Evolutionary conservation across 192 early-diverging fungal genomes (phyloP).

Genomic region (Powellomyces hirtus): DNA sequence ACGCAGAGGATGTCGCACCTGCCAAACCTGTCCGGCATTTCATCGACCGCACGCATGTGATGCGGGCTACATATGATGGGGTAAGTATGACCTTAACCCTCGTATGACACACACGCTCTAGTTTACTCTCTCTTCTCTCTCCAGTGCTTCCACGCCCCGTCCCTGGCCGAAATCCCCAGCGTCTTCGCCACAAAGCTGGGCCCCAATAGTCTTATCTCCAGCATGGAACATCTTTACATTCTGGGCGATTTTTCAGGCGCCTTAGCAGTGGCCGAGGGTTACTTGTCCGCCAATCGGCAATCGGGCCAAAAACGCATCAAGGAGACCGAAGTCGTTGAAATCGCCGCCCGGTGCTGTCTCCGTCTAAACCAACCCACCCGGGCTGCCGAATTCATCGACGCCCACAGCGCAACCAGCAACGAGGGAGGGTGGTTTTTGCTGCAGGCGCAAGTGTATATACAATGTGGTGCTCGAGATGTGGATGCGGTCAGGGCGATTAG

Average conservation of each 20-base stretch:
- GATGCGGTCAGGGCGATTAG: not conserved
- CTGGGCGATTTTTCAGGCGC: not conserved
- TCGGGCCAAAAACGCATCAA: not conserved
- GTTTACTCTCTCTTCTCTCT: not conserved
- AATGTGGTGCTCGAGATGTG: not conserved
- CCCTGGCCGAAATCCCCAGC: not conserved
- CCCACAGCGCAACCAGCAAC: not conserved
- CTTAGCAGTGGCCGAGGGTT: not conserved
- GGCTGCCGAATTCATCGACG: not conserved
- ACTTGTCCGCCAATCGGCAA: not conserved
- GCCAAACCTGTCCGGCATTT: slow-evolving; percentile 3
- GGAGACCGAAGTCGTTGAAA: slow-evolving; percentile 14
- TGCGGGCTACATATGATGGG: slow-evolving; percentile 15
- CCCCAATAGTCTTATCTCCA: slow-evolving; percentile 6
- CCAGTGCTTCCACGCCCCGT: slow-evolving; percentile 5
- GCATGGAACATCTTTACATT: slow-evolving; percentile 20
- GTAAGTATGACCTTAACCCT: not conserved
- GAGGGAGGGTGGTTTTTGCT: slow-evolving; percentile 1
- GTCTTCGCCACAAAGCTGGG: slow-evolving; percentile 6
- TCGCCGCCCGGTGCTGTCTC: slow-evolving; percentile 2
- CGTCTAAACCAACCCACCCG: not conserved
- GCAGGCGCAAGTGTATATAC: not conserved
- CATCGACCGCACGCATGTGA: slow-evolving; percentile 12
- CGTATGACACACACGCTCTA: not conserved
- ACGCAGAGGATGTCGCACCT: slow-evolving; percentile 1